Evolutionary conservation across 2,329 filamentous ascomycete genomes (phyloP).

Genomic region (Diplodia mutila): DNA sequence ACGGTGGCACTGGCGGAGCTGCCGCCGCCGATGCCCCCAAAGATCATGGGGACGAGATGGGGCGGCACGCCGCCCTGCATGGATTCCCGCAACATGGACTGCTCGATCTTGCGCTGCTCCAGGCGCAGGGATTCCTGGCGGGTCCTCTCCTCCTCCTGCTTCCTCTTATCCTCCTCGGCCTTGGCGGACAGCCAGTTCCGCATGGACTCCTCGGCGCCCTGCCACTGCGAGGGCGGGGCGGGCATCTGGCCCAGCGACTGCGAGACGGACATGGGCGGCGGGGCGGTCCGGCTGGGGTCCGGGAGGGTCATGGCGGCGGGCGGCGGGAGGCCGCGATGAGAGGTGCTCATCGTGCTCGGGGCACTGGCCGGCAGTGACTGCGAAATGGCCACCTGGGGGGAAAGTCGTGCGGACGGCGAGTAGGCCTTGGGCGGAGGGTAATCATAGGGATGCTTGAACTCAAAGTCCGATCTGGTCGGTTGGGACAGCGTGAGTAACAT

Average conservation of each 20-base stretch:
- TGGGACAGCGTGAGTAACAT: slow-evolving; percentile 58
- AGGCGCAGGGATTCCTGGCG: slow-evolving; percentile 54
- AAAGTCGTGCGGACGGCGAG: slow-evolving; percentile 44
- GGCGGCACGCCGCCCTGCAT: slow-evolving; percentile 57
- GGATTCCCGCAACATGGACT: slow-evolving; percentile 57
- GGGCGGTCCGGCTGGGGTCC: slow-evolving; percentile 49
- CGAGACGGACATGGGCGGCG: slow-evolving; percentile 37
- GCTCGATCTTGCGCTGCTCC: slow-evolving; percentile 58
- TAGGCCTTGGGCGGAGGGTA: slow-evolving; percentile 49
- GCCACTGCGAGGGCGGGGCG: slow-evolving; percentile 51
- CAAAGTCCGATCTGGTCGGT: slow-evolving; percentile 52
- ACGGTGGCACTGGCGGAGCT: slow-evolving; percentile 53
- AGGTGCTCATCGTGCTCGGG: slow-evolving; percentile 52
- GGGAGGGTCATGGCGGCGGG: slow-evolving; percentile 57
- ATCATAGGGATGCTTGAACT: slow-evolving; percentile 53
- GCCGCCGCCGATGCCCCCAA: slow-evolving; percentile 56
- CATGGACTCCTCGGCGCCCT: slow-evolving; percentile 56
- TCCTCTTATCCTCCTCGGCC: slow-evolving; percentile 56
- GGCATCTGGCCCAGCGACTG: slow-evolving; percentile 49
- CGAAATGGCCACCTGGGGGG: slow-evolving; percentile 42
- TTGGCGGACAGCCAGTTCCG: slow-evolving; percentile 56
- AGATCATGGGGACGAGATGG: slow-evolving; percentile 57
- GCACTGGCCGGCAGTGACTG: slow-evolving; percentile 47
- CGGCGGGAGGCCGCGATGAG: slow-evolving; percentile 58
- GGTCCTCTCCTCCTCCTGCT: slow-evolving; percentile 59